These are phyloP conservation scores for Solanum virginianum DNA, from an alignment of 257 asterid species.

Conservation along the genomic window DNA sequence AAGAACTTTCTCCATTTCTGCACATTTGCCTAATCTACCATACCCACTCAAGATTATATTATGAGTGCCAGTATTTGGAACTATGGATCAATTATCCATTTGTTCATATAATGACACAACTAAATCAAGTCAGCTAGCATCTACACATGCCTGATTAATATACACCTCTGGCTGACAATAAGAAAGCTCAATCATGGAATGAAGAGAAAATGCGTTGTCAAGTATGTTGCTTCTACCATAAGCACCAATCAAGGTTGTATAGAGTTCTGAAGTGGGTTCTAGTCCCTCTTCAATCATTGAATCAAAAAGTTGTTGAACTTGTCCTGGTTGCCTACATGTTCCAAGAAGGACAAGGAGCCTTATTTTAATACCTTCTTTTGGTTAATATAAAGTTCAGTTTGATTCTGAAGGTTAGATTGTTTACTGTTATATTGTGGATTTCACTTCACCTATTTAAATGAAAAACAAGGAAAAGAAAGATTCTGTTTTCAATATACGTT, in stretches of 20 bases:
- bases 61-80: conserved; percentile 86
- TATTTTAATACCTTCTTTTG: conserved; percentile 88
- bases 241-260: conserved; percentile 68
- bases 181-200: conserved; percentile 54
- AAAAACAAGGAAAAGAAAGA: no score
- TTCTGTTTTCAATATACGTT: no score
- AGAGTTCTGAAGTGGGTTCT: conserved; percentile 66
- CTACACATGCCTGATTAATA: conserved; percentile 72
- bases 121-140: conserved; percentile 49
- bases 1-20: conserved; percentile 77
- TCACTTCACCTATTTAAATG: no score
- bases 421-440: no score
- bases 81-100: conserved; percentile 47
- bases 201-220: conserved; percentile 50
- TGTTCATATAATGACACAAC: conserved; percentile 59
- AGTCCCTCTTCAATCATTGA: conserved; percentile 68
- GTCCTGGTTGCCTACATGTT: conserved; percentile 67
- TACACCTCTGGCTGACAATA: conserved; percentile 87
- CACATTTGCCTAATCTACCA: conserved; percentile 72
- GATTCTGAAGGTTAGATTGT: no score
- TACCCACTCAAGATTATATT: conserved; percentile 75
- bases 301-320: conserved; percentile 63
- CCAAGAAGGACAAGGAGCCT: conserved; percentile 85
- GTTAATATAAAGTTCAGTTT: conserved; percentile 40
- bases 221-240: conserved; percentile 61